Percentiles rank a stretch among this genome's conserved stretches.
Conservation (phyloP, 169 alveolate genomes). For the Perkinsus chesapeaki region DNA sequence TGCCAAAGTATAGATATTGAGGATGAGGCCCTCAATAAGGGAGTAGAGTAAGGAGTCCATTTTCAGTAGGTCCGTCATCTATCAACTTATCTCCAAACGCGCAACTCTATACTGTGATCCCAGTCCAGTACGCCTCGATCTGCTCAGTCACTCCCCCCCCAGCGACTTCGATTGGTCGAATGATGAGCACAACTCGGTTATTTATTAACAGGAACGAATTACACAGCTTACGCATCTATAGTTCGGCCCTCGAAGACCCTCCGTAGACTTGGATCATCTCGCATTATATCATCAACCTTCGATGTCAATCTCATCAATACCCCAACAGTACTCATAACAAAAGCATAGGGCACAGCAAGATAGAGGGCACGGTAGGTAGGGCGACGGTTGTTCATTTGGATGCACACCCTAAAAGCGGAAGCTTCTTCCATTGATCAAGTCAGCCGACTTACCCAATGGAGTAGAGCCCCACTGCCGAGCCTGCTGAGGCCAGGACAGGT, state of each 20-base stretch:
- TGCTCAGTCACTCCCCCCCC: too few relatives aligned
- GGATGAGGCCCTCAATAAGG: too few relatives aligned
- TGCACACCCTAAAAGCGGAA: background rate
- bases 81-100: too few relatives aligned
- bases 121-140: too few relatives aligned
- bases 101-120: too few relatives aligned
- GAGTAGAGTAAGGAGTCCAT: too few relatives aligned
- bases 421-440: background rate
- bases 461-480: background rate
- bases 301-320: background rate
- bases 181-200: too few relatives aligned
- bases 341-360: background rate
- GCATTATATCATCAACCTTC: background rate
- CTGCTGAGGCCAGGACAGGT: background rate
- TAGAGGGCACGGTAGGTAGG: background rate
- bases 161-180: too few relatives aligned
- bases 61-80: too few relatives aligned
- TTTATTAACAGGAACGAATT: background rate
- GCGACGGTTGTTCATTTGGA: background rate
- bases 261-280: background rate
- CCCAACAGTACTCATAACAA: background rate
- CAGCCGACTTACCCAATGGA: background rate
- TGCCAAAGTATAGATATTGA: too few relatives aligned
- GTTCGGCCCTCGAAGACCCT: background rate
- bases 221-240: background rate